Evolutionary conservation across 2,329 filamentous ascomycete species (phyloP), one percentile per base, ranked within the genome.

Genomic region (Apiospora arundinis): DNA sequence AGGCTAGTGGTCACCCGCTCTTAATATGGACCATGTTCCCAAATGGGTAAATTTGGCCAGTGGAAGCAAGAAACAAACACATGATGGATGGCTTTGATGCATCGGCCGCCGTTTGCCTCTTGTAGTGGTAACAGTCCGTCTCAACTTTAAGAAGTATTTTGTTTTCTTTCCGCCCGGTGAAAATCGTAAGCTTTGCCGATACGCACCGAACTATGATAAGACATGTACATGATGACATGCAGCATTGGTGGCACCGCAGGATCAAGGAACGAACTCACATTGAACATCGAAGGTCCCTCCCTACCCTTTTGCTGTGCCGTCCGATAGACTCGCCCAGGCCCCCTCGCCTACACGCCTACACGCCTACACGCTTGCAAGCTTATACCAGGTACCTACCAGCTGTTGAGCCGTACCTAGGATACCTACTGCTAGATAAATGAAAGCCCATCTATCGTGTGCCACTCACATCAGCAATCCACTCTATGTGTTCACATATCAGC

Each of bases 41-140:
- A 16, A 21, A 32, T 56, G 28, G 49, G 25, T 25, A 56, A 56
- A 56, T 32, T 14, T 14, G 16, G 18, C 32, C 14, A 37, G 28
- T 9, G 12, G 12, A 60, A 60, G 52, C 56, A 63, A 63, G 56
- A 40, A 40, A 40, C 49, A n/a, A 21, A 21, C 56, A 23, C 16
- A 42, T 48, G 56, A 48, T 42, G 25, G 60, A 67, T 23, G 40
- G 60, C 52, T 23, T 44, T n/a, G 48, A 28, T 23, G 45, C 23
- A 68, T 68, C 63, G 70, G 46, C 70, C 45, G 42, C 12, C 6
- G 63, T 67, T 48, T 71, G 66, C 37, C n/a, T n/a, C n/a, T n/a
- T n/a, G n/a, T n/a, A n/a, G n/a, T n/a, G n/a, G n/a, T n/a, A n/a
- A n/a, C n/a, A n/a, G n/a, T n/a, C n/a, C 70, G 68, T 71, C 9